Base-by-base conservation (phyloP, 768 basidiomycete genomes). In the Tulasnella sp. region DNA sequence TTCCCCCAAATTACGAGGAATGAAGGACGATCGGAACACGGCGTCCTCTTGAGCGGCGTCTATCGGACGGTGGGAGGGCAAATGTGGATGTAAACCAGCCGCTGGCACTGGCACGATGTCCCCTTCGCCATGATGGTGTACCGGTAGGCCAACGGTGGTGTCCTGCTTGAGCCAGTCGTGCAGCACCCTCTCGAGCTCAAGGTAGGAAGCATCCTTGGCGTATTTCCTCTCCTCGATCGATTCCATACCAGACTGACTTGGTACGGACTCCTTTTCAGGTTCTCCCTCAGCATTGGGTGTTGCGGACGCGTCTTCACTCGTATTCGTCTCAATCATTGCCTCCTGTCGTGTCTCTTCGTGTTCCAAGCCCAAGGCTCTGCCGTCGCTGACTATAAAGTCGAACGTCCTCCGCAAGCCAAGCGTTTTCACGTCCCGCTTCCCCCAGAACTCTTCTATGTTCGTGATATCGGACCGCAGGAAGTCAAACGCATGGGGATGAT, bases 401-500 rank as follows among this genome's bases (percentile, higher is more conserved):
- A 97, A 99, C 46, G 83, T 82, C 40, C 82, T 73, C 48, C 86
- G 71, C 14, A 96, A 69, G 12, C 93, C 92, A 23, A 99, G 73
- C 61, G 83, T 83, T 51, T 65, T 71, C 49, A 88, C 84, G 0
- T 86, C 88, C 17, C 81, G 76, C 61, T 81, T 74, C 4, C 77
- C 75, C 67, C 97, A 99, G 69, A 86, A 99, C 34, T 92, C 93
- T 59, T 96, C 91, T 40, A 92, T 75, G 67, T 99, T 98, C 63
- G 81, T 82, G 49, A 99, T 78, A 69, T 99, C 96, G 42, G 77
- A 82, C 25, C 93, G 83, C 35, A 99, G 76, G 71, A 99, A 99
- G 69, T 99, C 94, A 67, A 92, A 97, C 0, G 96, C 90, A 27
- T 84, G 76, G 0, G 94, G 96, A 64, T 99, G 96, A 69, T 98